These are phyloP conservation scores for Blepharisma undulans DNA, from an alignment of 169 alveolate species.

Conservation along the genomic window DNA sequence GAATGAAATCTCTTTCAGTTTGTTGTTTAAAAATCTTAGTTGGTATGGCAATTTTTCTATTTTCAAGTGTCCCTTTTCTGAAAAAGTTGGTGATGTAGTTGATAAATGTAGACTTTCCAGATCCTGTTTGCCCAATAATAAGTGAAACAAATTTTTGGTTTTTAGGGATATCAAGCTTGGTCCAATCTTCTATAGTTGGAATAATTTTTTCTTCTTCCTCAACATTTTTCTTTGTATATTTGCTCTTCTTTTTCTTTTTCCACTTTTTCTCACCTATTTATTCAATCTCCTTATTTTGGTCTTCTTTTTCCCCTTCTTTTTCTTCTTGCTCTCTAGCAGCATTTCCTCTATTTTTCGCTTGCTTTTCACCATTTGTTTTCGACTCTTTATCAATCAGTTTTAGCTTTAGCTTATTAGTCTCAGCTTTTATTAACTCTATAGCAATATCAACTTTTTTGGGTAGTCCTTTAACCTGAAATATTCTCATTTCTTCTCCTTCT, in stretches of 20 bases:
- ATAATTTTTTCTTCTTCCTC: background rate
- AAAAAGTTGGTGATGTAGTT: background rate
- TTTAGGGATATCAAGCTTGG: background rate
- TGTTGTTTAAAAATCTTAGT: background rate
- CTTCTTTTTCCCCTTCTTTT: background rate
- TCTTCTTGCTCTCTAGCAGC: background rate
- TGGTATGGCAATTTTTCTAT: background rate
- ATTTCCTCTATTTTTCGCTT: background rate
- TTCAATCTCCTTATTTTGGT: background rate
- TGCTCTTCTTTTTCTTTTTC: background rate
- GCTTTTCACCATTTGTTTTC: background rate
- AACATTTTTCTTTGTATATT: background rate
- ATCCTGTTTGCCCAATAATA: background rate
- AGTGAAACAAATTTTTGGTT: background rate
- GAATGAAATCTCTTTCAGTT: background rate
- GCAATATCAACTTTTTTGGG: background rate
- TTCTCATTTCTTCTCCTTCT: background rate
- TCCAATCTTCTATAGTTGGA: background rate
- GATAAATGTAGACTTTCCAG: background rate
- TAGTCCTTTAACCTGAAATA: background rate
- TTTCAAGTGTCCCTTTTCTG: background rate
- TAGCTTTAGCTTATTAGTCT: background rate
- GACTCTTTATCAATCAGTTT: background rate
- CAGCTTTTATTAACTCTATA: background rate
- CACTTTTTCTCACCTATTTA: background rate